Base-by-base conservation (phyloP, 345 rosid species). In the Lumnitzera littorea region DNA sequence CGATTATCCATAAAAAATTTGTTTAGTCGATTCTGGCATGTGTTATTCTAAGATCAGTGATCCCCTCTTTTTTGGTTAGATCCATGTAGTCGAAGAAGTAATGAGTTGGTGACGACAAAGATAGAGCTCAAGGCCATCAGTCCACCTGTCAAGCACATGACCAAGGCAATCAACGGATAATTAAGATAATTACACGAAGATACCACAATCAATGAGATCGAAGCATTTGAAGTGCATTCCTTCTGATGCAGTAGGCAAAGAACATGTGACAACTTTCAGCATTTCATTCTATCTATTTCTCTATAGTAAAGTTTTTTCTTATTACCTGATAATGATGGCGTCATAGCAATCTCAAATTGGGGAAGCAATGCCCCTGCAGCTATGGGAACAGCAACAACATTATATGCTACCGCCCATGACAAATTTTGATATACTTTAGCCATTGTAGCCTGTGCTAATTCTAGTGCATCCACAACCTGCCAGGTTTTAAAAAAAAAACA, bases 101-200 rank as follows among this genome's bases (percentile, higher is more conserved):
- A 76, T 25, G 96, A 92, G 78, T 85, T 87, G 71, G 89, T 78
- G 74, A 89, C 96, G 11, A 92, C 91, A 55, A 87, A 82, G 63
- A 87, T 85, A 3, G 96, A 87, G 82, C 97, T 94, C 78, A 89
- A 31, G 46, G 96, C 95, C 99, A 94, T 89, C 62, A 94, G 76
- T 50, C 95, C 97, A 71, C 96, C 98, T 83, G 81, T 64, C 52
- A 64, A 57, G 51, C 11, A 49, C 12, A 64, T 56, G 17, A 58
- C 47, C 13, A 55, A n/a, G 48, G 24, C 43, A 36, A 36, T 9
- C 10, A 36, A 36, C 43, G 7, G 7, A 1, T 36, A 4, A 36
- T 36, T 7, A 36, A 27, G 43, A 36, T 36, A 6, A 36, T 36
- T 36, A 9, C 43, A 36, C 11, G 5, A 36, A 36, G 9, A 36